Evolutionary conservation across 257 asterid species (phyloP).

Genomic region (Lycium ferocissimum): DNA sequence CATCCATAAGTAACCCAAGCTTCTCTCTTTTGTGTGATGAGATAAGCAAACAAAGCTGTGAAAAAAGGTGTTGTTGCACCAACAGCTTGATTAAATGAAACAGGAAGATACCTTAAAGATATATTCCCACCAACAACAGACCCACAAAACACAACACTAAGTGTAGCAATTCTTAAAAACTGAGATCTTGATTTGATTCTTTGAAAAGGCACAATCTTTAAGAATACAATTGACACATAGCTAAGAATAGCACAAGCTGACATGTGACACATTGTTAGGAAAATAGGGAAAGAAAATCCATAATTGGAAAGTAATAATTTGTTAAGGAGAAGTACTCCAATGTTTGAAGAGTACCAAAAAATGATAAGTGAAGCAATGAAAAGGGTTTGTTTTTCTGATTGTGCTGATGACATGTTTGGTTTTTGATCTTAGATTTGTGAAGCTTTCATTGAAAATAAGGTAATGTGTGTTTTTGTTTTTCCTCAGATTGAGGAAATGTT

Average conservation of each 20-base stretch:
- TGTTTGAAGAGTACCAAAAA: constrained; percentile 46
- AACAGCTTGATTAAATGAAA: constrained; percentile 47
- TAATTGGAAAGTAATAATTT: constrained; percentile 46
- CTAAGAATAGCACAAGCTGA: constrained; percentile 47
- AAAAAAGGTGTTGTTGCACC: constrained; percentile 54
- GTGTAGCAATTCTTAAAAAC: constrained; percentile 44
- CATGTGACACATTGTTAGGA: constrained; percentile 54
- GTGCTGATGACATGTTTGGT: constrained; percentile 6
- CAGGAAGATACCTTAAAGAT: constrained; percentile 45
- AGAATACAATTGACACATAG: constrained; percentile 46
- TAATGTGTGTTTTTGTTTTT: background rate
- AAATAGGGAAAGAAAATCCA: constrained; percentile 47
- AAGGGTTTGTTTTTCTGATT: constrained; percentile 26
- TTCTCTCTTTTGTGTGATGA: constrained; percentile 45
- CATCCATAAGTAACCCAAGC: constrained; percentile 47
- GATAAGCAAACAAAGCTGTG: constrained; percentile 47
- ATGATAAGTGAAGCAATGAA: constrained; percentile 20
- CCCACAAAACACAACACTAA: constrained; percentile 45
- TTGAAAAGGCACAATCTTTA: constrained; percentile 48
- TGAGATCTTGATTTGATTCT: constrained; percentile 45
- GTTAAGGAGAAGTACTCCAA: constrained; percentile 49
- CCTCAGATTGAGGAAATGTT: background rate
- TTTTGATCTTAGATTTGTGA: background rate
- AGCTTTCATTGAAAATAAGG: background rate
- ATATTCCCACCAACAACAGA: constrained; percentile 51